Conservation (phyloP, 78 protist genomes). For the Guillardia theta region DNA sequence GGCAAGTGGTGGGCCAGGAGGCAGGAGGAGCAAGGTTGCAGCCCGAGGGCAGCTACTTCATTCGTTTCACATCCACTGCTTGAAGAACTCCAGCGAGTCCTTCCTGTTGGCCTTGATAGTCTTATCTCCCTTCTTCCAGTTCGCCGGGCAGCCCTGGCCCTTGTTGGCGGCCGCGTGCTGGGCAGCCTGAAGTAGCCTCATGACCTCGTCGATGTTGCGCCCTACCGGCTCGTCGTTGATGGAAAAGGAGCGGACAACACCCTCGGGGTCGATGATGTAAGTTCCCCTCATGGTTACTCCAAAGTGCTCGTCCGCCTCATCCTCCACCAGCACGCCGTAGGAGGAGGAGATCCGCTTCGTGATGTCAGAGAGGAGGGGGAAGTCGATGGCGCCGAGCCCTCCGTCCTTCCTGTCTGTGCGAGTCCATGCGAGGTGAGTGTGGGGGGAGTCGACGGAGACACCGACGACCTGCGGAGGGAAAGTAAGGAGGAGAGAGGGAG, state of each 20-base stretch:
- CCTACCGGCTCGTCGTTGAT: conserved; percentile 22
- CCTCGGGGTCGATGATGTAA: conserved; percentile 75
- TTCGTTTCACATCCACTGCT: background rate
- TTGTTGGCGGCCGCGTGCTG: conserved; percentile 68
- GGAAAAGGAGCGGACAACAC: conserved; percentile 24
- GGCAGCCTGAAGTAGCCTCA: conserved; percentile 77
- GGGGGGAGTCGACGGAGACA: conserved; percentile 78
- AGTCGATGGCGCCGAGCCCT: background rate
- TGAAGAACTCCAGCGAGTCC: conserved; percentile 29
- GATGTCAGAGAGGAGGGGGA: conserved; percentile 62
- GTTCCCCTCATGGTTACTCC: conserved; percentile 15
- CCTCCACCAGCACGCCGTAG: conserved; percentile 54
- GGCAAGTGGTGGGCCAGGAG: too few relatives aligned
- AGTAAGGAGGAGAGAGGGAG: background rate
- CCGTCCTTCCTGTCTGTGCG: conserved; percentile 35
- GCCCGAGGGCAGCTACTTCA: too few relatives aligned
- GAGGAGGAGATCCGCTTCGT: conserved; percentile 68
- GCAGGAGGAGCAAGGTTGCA: too few relatives aligned
- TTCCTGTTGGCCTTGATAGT: background rate
- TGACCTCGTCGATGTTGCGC: conserved; percentile 77
- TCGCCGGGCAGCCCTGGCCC: conserved; percentile 87
- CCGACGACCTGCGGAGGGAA: conserved; percentile 54
- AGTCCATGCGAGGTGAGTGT: conserved; percentile 90
- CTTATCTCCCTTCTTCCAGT: conserved; percentile 64
- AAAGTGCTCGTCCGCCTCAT: conserved; percentile 52